Evolutionary conservation across 306 rosid species (phyloP), one percentile per base, ranked within the genome.

Genomic region (Aeschynomene evenia): DNA sequence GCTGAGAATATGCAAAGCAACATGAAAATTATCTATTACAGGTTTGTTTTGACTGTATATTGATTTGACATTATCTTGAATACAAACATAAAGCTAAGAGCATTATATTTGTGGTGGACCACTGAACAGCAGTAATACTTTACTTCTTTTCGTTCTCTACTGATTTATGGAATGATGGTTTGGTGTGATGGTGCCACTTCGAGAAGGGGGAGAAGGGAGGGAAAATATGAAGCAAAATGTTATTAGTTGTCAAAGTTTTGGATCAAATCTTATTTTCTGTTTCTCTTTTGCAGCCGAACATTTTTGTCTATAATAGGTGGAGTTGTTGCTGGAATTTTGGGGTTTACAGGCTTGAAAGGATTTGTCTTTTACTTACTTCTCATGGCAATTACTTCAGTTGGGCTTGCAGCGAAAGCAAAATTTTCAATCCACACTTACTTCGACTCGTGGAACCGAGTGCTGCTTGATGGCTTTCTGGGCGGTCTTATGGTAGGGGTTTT

Each of bases 221-320:
- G 11, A 23, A 11, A 16, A 36, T 33, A 55, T 63, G 18, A 65
- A 16, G 9, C 28, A 2, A 24, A n/a, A n/a, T 31, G 16, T 49
- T 54, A 58, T 31, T 26, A n/a, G 14, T 72, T 48, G 45, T 51
- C 9, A 34, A 16, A 68, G 63, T 60, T 72, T 66, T 54, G 20
- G 39, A 23, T 49, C 22, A 36, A 75, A 49, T 8, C 20, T 59
- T 66, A 22, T 45, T 62, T 13, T 62, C 16, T 73, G 42, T 56
- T 36, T 66, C 53, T 72, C 59, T 73, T 62, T 43, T 80, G 91
- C 89, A 92, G 98, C 85, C 97, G 98, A 58, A 94, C 98, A 42
- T 94, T 94, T 77, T 79, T 94, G 90, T 88, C 97, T 55, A 94
- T 90, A 71, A 85, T 94, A 53, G 91, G 96, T 7, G 98, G 98